Evolutionary conservation across 108 stramenopile genomes (phyloP).

Genomic region (Pseudonitzschia delicatissima): DNA sequence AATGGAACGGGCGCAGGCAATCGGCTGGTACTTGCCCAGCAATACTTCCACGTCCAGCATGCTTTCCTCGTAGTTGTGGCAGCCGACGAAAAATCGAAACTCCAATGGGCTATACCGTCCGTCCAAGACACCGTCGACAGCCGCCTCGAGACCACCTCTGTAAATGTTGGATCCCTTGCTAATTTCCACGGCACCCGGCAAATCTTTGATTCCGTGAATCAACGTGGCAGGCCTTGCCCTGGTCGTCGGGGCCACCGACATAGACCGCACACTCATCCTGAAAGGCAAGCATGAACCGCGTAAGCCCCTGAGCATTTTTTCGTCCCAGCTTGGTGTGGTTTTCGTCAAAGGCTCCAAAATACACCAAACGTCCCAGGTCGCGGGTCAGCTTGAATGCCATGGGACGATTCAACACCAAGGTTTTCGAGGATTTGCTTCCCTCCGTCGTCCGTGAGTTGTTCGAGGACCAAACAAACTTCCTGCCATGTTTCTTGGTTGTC

Average conservation of each 20-base stretch:
- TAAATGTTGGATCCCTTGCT: slow-evolving; percentile 66
- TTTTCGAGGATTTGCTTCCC: slow-evolving; percentile 29
- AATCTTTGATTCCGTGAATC: slow-evolving; percentile 72
- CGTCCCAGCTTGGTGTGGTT: slow-evolving; percentile 11
- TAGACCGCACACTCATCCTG: slow-evolving; percentile 66
- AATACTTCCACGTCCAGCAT: slow-evolving; percentile 49
- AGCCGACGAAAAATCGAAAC: slow-evolving; percentile 82
- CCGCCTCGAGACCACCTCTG: slow-evolving; percentile 69
- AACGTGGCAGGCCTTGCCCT: slow-evolving; percentile 62
- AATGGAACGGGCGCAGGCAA: slow-evolving; percentile 69
- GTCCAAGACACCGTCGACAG: slow-evolving; percentile 63
- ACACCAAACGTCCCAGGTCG: slow-evolving; percentile 52
- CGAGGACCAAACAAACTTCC: slow-evolving; percentile 72
- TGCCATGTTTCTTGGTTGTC: slow-evolving; percentile 82
- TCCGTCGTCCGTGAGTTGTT: slow-evolving; percentile 24
- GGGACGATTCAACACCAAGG: slow-evolving; percentile 76
- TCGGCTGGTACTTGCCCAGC: slow-evolving; percentile 69
- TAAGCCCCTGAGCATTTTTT: slow-evolving; percentile 20
- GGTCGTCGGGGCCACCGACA: slow-evolving; percentile 74
- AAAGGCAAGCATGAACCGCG: slow-evolving; percentile 68
- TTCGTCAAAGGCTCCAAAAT: slow-evolving; percentile 50
- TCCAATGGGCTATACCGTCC: slow-evolving; percentile 74
- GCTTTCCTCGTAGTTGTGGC: slow-evolving; percentile 42
- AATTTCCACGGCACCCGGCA: slow-evolving; percentile 71
- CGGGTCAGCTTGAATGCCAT: slow-evolving; percentile 76